phyloP scores from a whole-genome alignment of 805 yeast genomes.

The Teunomyces panamensis region DNA sequence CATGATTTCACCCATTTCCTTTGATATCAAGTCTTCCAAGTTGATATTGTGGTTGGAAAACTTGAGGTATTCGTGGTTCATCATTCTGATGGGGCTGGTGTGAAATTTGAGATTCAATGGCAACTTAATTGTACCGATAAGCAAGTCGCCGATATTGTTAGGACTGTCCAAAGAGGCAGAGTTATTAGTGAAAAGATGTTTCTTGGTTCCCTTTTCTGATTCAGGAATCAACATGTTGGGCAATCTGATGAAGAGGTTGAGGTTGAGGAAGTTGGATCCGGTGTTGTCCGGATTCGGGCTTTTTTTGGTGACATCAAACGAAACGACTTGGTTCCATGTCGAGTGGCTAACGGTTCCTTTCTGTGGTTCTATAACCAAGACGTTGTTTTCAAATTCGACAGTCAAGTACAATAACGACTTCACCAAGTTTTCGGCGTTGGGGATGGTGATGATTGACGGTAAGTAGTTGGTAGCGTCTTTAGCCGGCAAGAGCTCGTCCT shows the following conservation, averaged over 20 bases:
- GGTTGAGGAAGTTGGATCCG: slow-evolving; percentile 54
- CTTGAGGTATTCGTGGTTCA: slow-evolving; percentile 54
- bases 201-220: slow-evolving; percentile 26
- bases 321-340: slow-evolving; percentile 82
- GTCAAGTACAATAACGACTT: slow-evolving; percentile 79
- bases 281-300: slow-evolving; percentile 6
- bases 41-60: slow-evolving; percentile 42
- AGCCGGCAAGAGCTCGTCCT: slow-evolving; percentile 26
- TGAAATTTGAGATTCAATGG: slow-evolving; percentile 56
- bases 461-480: slow-evolving; percentile 36
- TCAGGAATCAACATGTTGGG: slow-evolving; percentile 61
- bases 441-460: slow-evolving; percentile 55
- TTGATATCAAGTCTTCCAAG: slow-evolving; percentile 29
- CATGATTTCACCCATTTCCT: slow-evolving; percentile 50
- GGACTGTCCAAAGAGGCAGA: slow-evolving; percentile 12
- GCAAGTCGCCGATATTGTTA: slow-evolving; percentile 58
- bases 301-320: slow-evolving; percentile 72
- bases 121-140: slow-evolving; percentile 68
- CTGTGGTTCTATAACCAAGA: slow-evolving; percentile 81
- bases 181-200: slow-evolving; percentile 30
- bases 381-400: slow-evolving; percentile 92
- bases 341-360: slow-evolving; percentile 78
- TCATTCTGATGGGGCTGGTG: slow-evolving; percentile 50
- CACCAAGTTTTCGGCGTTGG: slow-evolving; percentile 49
- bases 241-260: slow-evolving; percentile 77